These are phyloP conservation scores for Pilobolus umbonatus DNA, from an alignment of 192 early-diverging fungal genomes.

Conservation along the genomic window DNA sequence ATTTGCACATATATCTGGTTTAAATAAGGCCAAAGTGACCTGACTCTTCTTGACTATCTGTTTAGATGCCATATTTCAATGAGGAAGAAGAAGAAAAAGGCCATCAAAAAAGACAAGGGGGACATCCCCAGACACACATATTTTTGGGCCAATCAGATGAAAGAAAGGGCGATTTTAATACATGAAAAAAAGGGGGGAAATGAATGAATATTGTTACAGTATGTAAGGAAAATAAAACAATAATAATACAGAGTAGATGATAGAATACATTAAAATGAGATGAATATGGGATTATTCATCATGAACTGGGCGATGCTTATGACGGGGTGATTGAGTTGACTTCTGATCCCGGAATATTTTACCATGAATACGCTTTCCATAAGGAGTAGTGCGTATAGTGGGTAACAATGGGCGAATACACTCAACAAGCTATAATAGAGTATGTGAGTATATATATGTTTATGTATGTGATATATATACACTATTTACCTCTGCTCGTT, in stretches of 20 bases:
- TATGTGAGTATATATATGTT: not conserved
- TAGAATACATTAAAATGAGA: no score
- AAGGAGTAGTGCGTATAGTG: slow-evolving; percentile 79
- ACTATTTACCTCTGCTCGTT: slow-evolving; percentile 51
- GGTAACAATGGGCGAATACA: slow-evolving; percentile 76
- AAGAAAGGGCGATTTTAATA: no score
- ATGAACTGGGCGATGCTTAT: not conserved
- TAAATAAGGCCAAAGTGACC: slow-evolving; percentile 62
- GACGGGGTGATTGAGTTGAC: not conserved
- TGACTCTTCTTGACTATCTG: slow-evolving; percentile 20
- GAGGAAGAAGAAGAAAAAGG: slow-evolving; percentile 45
- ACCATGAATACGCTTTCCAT: slow-evolving; percentile 83
- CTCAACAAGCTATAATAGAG: slow-evolving; percentile 58
- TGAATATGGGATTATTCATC: no score
- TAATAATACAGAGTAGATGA: no score
- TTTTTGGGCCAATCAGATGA: no score
- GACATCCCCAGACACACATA: no score
- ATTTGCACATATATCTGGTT: slow-evolving; percentile 69
- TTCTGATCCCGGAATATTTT: slow-evolving; percentile 46
- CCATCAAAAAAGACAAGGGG: not conserved
- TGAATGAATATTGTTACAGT: no score
- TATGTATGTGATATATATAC: not conserved
- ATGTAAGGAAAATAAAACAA: no score
- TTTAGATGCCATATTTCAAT: not conserved
- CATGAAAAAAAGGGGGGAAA: no score